Evolutionary conservation across 352 stramenopile species (phyloP), one percentile per base, ranked within the genome.

Genomic region (Achlya hypogyna): DNA sequence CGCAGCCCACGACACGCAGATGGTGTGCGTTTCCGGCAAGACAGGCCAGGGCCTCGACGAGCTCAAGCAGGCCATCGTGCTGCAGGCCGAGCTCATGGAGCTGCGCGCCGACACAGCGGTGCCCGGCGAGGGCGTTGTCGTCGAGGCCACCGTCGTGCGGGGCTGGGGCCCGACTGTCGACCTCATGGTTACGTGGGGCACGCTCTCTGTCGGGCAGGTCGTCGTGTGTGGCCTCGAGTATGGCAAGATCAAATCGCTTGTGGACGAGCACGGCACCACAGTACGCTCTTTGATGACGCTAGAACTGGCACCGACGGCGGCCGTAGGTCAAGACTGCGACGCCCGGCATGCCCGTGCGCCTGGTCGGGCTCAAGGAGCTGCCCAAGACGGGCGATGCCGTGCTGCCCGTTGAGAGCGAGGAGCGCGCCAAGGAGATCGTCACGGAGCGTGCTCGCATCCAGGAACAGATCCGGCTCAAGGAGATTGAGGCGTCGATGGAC

Each of bases 21-120:
- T 96, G 43, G 95, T 98, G 31, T 90, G 94, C 63, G 96, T 99
- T 32, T 98, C 93, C 58, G 96, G 96, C 42, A 99, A 98, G 75
- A 95, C 93, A 5, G 86, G 93, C 25, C 83, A 89, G 16, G 97
- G 84, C 40, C 79, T 99, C 5, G 95, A 99, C 69, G 78, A 98
- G 60, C 85, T 99, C 5, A 94, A 99, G 47, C 92, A 98, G 64
- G 98, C 97, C 14, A 88, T 99, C 62, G 89, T 97, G 67, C 75
- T 99, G 10, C 87, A 98, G 66, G 89, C 96, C 45, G 96, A 99
- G 74, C 79, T 99, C 62, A 76, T 98, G 73, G 94, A 99, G 58
- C 76, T 99, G 14, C 91, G 96, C 63, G 95, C 95, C 1, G 96
- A 99, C 72, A 78, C 77, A 4, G 75, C 93, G 59, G 74, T 77